A percentile compares a stretch with the other conserved stretches of the same genome.
Evolutionary conservation across 169 alveolate genomes (phyloP).

Genomic region (Eimeria necatrix): DNA sequence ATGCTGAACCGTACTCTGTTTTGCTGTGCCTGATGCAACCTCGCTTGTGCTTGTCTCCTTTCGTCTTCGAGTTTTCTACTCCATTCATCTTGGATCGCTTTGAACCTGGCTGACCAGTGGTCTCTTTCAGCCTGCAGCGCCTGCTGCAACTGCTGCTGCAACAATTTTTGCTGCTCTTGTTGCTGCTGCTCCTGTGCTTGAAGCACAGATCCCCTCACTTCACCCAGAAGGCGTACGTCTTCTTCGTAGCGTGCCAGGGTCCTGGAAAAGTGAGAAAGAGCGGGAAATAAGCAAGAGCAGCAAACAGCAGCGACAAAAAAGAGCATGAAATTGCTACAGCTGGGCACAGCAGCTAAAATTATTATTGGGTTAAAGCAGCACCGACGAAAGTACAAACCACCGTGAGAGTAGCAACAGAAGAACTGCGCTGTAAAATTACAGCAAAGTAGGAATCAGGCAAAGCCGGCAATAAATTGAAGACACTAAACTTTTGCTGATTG

Average conservation of each 20-base stretch:
- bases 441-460: no score
- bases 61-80: conserved; percentile 27
- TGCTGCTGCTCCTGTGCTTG: not conserved
- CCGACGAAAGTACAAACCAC: no score
- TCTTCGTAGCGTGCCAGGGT: conserved; percentile 59
- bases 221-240: conserved; percentile 49
- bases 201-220: conserved; percentile 47
- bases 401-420: no score
- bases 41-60: conserved; percentile 22
- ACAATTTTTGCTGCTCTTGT: conserved; percentile 7
- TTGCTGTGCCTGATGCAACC: not conserved
- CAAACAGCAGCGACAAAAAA: no score
- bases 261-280: not conserved
- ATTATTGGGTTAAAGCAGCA: no score
- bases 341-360: no score
- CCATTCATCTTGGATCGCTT: conserved; percentile 53
- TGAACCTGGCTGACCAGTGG: conserved; percentile 48
- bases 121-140: conserved; percentile 46
- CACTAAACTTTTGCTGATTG: no score
- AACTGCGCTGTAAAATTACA: no score
- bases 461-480: no score
- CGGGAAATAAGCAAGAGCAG: not conserved
- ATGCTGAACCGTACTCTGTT: no score
- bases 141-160: conserved; percentile 23
- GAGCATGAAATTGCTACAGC: no score